A percentile compares a stretch with the other conserved stretches of the same genome.
Conservation (phyloP, 495 filamentous ascomycete genomes). For the Entonaema liquescens region DNA sequence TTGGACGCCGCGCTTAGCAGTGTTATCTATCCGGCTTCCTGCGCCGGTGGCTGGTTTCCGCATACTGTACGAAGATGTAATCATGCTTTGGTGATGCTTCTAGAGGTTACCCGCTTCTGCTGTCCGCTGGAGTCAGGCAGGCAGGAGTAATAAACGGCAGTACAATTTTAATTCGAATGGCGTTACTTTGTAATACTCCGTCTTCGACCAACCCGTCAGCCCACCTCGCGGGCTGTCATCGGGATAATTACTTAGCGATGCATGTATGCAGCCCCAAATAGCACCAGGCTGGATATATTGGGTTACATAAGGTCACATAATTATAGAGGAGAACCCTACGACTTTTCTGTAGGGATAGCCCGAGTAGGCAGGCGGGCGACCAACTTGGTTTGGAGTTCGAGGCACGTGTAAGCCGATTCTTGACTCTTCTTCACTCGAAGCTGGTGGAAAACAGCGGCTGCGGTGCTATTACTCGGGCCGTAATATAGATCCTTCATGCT, state of each 20-base stretch:
- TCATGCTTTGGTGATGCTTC: constrained; percentile 26
- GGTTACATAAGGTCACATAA: constrained; percentile 28
- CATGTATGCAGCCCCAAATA: constrained; percentile 21
- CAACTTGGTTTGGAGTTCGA: constrained; percentile 23
- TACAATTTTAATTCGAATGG: not conserved
- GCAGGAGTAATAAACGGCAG: not conserved
- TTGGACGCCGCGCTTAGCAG: constrained; percentile 33
- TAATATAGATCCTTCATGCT: constrained; percentile 15
- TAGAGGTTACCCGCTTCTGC: constrained; percentile 5
- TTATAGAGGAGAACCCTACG: not conserved
- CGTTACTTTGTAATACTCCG: constrained; percentile 1
- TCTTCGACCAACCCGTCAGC: constrained; percentile 6
- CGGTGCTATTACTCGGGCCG: constrained; percentile 34
- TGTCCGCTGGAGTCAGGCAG: not conserved
- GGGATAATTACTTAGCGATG: constrained; percentile 24
- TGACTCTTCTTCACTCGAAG: constrained; percentile 13
- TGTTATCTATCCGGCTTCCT: constrained; percentile 25
- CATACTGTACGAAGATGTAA: constrained; percentile 37
- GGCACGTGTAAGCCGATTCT: constrained; percentile 21
- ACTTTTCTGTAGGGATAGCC: not conserved
- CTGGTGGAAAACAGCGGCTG: constrained; percentile 1
- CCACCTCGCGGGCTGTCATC: constrained; percentile 27
- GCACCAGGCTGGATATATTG: constrained; percentile 6
- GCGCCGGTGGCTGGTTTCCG: constrained; percentile 16
- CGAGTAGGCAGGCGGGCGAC: constrained; percentile 14